Evolutionary conservation across 805 yeast genomes (phyloP).

Genomic region (Babjeviella inositovora): DNA sequence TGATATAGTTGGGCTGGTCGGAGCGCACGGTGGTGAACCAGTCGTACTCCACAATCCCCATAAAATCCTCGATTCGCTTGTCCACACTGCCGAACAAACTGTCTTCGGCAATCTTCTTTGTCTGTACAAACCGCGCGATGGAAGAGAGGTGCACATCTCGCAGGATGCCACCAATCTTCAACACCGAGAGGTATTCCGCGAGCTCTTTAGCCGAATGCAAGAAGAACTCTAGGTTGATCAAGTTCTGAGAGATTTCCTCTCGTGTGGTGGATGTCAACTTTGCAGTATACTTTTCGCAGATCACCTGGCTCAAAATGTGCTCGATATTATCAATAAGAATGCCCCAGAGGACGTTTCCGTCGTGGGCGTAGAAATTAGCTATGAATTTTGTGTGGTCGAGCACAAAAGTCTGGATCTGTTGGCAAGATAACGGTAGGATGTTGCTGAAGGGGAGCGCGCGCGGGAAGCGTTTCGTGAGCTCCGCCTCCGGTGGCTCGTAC

Average conservation of each 20-base stretch:
- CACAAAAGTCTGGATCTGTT: slow-evolving; percentile 52
- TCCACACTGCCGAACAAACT: slow-evolving; percentile 76
- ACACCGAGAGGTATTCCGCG: slow-evolving; percentile 23
- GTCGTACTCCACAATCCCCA: slow-evolving; percentile 76
- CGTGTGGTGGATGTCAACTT: slow-evolving; percentile 60
- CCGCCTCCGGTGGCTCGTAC: slow-evolving; percentile 38
- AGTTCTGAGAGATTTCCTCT: slow-evolving; percentile 80
- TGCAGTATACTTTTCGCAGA: slow-evolving; percentile 44
- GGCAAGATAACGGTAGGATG: slow-evolving; percentile 76
- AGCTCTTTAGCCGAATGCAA: slow-evolving; percentile 60
- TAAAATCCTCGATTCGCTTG: slow-evolving; percentile 57
- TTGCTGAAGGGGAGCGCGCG: slow-evolving; percentile 76
- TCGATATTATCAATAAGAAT: slow-evolving; percentile 49
- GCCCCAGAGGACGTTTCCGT: slow-evolving; percentile 40
- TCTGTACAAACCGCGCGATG: slow-evolving; percentile 33
- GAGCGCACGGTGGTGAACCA: slow-evolving; percentile 46
- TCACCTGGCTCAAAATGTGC: slow-evolving; percentile 45
- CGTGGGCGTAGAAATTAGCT: slow-evolving; percentile 47
- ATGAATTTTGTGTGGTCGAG: slow-evolving; percentile 49
- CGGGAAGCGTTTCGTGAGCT: slow-evolving; percentile 25
- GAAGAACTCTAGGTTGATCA: slow-evolving; percentile 80
- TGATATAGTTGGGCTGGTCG: slow-evolving; percentile 52
- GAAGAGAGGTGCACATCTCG: slow-evolving; percentile 26
- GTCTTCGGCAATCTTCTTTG: slow-evolving; percentile 61
- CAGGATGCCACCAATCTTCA: slow-evolving; percentile 16